Evolutionary conservation across 495 filamentous ascomycete species (phyloP).

Genomic region (Lophiotrema nucula): DNA sequence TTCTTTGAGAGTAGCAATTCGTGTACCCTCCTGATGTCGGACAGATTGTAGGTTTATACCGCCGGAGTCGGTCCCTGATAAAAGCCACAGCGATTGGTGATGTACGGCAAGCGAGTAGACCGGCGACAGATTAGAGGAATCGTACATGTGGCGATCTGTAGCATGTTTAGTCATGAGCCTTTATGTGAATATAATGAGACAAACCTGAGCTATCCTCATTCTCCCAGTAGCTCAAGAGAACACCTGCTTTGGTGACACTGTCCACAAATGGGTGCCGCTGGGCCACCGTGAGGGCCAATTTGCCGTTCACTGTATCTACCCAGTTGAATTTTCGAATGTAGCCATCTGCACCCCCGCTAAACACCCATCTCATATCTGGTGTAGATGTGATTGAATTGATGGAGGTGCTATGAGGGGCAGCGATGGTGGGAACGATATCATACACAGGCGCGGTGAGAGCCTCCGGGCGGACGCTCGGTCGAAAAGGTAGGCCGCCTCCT

Average conservation of each 20-base stretch:
- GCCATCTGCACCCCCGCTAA: constrained; percentile 89
- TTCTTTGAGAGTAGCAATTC: constrained; percentile 72
- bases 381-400: constrained; percentile 92
- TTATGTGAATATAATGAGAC: no score
- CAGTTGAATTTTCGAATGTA: constrained; percentile 96
- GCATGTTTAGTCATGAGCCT: no score
- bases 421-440: constrained; percentile 96
- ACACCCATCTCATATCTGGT: constrained; percentile 92
- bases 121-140: constrained; percentile 66
- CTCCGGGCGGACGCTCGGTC: constrained; percentile 73
- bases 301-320: constrained; percentile 90
- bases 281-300: constrained; percentile 88
- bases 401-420: constrained; percentile 90
- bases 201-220: constrained; percentile 64
- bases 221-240: constrained; percentile 95
- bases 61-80: constrained; percentile 86
- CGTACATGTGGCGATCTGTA: constrained; percentile 32
- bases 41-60: constrained; percentile 91
- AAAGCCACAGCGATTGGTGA: constrained; percentile 82
- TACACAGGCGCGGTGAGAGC: constrained; percentile 79
- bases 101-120: constrained; percentile 94
- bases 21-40: constrained; percentile 92
- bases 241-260: constrained; percentile 89
- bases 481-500: constrained; percentile 47
- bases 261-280: constrained; percentile 97